Base-by-base conservation (phyloP, 257 asterid genomes). In the Jacaranda mimosifolia region DNA sequence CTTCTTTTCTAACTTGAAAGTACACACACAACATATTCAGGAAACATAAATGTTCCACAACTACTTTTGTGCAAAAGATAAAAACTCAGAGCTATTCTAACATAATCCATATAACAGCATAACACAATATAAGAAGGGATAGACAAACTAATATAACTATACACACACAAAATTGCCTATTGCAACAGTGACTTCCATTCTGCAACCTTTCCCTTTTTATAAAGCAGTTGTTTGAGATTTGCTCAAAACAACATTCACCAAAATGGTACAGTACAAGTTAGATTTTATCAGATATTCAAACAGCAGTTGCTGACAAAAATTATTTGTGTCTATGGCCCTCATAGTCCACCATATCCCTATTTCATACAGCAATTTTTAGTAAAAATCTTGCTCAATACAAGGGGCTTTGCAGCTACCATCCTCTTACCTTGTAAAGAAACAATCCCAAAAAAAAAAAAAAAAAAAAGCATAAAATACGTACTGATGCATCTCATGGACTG, bases 401-500 rank as follows among this genome's bases (percentile, higher is more conserved):
- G 12, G 7, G 26, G 58, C 19, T 38, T 45, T 62, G 42, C 12
- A 14, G 35, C 57, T 72, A 19, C 19, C 39, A 13, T 15, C 46
- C 26, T 19, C 53, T 59, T 6, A 56, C 12, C 57, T 69, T 8
- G 14, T 46, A 64, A 10, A n/a, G 59, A 49, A 66, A 48, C 14
- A n/a, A n/a, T n/a, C n/a, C n/a, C n/a, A n/a, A n/a, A n/a, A n/a
- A n/a, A n/a, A n/a, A n/a, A n/a, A n/a, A n/a, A 48, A 10, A 71
- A 65, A 38, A 2, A 39, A 21, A 12, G 64, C 19, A 18, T 17
- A 48, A 67, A 38, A 21, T 36, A 68, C 14, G 58, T 43, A 43
- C 73, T 48, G 7, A 35, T 59, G 63, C 9, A 43, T 72, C 68
- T 87, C 72, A 84, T 14, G 82, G 72, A 55, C 84, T 76, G 67